Conservation (phyloP, 495 filamentous ascomycete species). For the Trichocladium antarcticum region DNA sequence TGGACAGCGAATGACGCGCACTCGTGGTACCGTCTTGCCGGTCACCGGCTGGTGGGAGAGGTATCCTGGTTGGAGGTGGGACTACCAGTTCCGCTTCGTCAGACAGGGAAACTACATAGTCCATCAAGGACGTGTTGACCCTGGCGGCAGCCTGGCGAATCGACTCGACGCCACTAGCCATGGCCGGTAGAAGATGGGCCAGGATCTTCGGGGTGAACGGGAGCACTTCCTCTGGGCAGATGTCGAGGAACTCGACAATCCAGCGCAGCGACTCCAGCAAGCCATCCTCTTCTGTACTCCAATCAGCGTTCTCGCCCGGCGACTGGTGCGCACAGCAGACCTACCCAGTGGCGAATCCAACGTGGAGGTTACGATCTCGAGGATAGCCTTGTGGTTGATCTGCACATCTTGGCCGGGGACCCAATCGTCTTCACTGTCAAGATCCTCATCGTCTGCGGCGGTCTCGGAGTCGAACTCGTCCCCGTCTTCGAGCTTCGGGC, state of each 20-base stretch:
- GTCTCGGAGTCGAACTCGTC: conserved; percentile 49
- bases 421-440: conserved; percentile 77
- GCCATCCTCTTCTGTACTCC: conserved; percentile 64
- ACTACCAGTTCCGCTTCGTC: conserved; percentile 52
- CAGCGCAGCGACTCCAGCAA: conserved; percentile 83
- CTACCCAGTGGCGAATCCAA: conserved; percentile 72
- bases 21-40: conserved; percentile 47
- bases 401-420: conserved; percentile 94
- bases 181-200: conserved; percentile 83
- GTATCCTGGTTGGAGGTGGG: conserved; percentile 34
- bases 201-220: conserved; percentile 86
- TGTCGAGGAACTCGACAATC: conserved; percentile 94
- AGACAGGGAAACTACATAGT: conserved; percentile 81
- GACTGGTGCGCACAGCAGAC: conserved; percentile 8
- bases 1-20: conserved; percentile 42
- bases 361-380: conserved; percentile 86
- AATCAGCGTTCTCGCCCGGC: conserved; percentile 11
- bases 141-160: conserved; percentile 79
- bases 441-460: conserved; percentile 45
- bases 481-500: conserved; percentile 31
- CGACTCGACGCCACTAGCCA: conserved; percentile 79
- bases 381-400: conserved; percentile 80
- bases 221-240: conserved; percentile 95
- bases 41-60: conserved; percentile 35
- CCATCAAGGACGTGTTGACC: conserved; percentile 81